phyloP scores from a whole-genome alignment of 2,329 filamentous ascomycete genomes.

The Beauveria sp. region DNA sequence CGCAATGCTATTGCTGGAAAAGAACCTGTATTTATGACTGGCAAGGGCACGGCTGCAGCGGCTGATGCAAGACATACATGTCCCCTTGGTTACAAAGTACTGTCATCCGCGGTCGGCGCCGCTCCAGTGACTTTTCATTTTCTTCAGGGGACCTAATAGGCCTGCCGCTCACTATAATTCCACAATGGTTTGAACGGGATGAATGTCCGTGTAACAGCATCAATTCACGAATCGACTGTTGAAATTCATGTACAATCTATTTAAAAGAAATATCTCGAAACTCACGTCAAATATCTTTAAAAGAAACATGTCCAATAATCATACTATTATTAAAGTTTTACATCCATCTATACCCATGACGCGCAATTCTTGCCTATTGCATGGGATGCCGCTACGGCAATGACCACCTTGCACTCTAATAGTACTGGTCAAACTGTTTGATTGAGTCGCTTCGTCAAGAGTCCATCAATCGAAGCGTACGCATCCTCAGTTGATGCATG shows the following conservation, averaged over 20 bases:
- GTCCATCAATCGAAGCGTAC: not conserved
- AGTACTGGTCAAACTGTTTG: not conserved
- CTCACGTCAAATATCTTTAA: no score
- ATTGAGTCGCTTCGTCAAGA: not conserved
- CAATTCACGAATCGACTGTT: no score
- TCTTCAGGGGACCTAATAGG: not conserved
- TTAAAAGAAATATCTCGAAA: no score
- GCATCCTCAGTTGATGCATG: not conserved
- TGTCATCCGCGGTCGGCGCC: not conserved
- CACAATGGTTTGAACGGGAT: not conserved
- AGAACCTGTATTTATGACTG: no score
- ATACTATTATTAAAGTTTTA: not conserved
- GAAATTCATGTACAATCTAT: no score
- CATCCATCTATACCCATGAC: not conserved
- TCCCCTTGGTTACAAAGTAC: not conserved
- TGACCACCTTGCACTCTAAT: not conserved
- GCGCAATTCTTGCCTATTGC: not conserved
- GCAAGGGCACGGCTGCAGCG: no score
- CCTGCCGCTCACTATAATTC: not conserved
- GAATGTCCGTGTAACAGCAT: no score
- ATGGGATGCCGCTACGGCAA: not conserved
- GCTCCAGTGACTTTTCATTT: not conserved
- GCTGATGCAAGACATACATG: not conserved
- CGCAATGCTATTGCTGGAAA: no score
- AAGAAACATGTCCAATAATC: no score